Conservation (phyloP, 1,284 basidiomycete genomes). For the Uromyces viciae-fabae region DNA sequence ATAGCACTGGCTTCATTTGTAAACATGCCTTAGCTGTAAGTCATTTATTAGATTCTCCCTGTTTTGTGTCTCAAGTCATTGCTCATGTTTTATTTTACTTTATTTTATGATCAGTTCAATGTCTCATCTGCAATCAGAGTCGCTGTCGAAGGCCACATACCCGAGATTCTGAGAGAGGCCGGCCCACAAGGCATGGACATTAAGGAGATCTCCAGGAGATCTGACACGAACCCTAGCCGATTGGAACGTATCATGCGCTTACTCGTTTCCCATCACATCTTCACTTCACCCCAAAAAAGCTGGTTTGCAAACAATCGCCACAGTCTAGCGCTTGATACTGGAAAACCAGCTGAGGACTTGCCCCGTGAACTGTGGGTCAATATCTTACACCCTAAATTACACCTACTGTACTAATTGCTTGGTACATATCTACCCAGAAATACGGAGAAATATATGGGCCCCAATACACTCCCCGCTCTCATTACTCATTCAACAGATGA, state of each 20-base stretch:
- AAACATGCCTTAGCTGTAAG: conserved; percentile 42
- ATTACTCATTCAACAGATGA: conserved; percentile 44
- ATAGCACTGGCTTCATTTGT: conserved; percentile 37
- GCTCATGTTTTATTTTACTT: background rate
- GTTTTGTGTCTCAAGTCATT: background rate
- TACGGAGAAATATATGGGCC: conserved; percentile 45
- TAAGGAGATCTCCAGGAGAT: conserved; percentile 15
- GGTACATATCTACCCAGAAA: conserved; percentile 8
- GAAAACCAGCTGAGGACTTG: conserved; percentile 37
- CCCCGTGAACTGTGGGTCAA: conserved; percentile 40
- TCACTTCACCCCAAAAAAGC: conserved; percentile 35
- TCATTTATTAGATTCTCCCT: background rate
- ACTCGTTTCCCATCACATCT: conserved; percentile 42
- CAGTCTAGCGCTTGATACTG: conserved; percentile 41
- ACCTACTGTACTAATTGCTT: background rate
- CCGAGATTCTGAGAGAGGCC: conserved; percentile 34
- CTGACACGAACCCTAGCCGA: conserved; percentile 34
- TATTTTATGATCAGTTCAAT: conserved; percentile 33
- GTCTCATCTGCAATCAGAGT: conserved; percentile 44
- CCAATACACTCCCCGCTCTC: conserved; percentile 40
- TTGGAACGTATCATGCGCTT: conserved; percentile 32
- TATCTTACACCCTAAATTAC: background rate
- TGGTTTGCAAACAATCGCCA: conserved; percentile 42
- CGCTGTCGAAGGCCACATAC: conserved; percentile 39
- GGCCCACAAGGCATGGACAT: conserved; percentile 30